Percentiles rank a stretch among this genome's conserved stretches.
These are phyloP conservation scores for Annulohypoxylon nitens DNA, from an alignment of 495 filamentous ascomycete species.

Conservation along the genomic window DNA sequence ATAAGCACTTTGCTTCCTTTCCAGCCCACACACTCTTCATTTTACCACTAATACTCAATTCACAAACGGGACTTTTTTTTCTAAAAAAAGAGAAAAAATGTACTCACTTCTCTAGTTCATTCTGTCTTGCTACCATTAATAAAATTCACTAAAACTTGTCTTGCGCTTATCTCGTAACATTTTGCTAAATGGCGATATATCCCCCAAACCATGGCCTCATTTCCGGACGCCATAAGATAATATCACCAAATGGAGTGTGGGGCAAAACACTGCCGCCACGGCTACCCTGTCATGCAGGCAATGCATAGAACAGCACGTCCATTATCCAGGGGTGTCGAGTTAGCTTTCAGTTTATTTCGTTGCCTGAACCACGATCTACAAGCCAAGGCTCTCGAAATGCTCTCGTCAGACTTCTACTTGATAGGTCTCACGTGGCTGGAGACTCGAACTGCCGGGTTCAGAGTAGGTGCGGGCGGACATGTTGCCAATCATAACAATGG, in stretches of 20 bases:
- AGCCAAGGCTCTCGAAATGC: not conserved
- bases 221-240: not conserved
- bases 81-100: no score
- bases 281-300: slow-evolving; percentile 6
- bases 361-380: slow-evolving; percentile 10
- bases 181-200: not conserved
- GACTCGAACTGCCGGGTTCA: not conserved
- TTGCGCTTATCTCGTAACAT: not conserved
- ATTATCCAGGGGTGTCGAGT: not conserved
- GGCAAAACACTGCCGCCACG: not conserved
- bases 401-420: slow-evolving; percentile 2
- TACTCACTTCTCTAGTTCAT: no score
- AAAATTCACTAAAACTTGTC: not conserved
- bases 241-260: not conserved
- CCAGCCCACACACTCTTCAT: no score
- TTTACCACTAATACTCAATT: no score
- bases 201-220: not conserved
- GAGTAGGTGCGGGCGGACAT: not conserved
- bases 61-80: no score
- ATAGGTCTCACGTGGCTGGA: not conserved
- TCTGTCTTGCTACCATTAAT: not conserved
- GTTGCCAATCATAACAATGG: slow-evolving; percentile 9
- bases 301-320: not conserved
- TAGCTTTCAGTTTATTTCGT: not conserved
- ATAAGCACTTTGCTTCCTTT: no score